Conservation (phyloP, 1,284 basidiomycete genomes). For the Flammula alnicola region DNA sequence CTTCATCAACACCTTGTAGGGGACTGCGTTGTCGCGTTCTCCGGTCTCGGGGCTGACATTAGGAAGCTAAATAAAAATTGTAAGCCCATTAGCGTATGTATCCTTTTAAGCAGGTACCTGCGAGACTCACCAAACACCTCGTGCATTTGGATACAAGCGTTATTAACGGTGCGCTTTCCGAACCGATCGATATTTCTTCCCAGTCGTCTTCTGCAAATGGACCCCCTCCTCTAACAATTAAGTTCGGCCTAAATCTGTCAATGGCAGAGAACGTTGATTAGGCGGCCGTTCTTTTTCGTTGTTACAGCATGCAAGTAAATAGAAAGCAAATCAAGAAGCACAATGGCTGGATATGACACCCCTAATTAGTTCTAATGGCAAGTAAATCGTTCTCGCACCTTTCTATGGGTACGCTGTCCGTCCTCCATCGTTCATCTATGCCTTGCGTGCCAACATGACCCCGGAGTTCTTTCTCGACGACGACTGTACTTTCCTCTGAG, state of each 20-base stretch:
- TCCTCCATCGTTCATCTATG: conserved; percentile 60
- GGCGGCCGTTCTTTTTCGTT: conserved; percentile 19
- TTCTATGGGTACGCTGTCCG: conserved; percentile 59
- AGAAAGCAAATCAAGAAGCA: background rate
- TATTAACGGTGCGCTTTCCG: conserved; percentile 43
- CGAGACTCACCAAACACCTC: conserved; percentile 68
- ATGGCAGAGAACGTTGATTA: conserved; percentile 7
- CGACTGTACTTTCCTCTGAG: conserved; percentile 64
- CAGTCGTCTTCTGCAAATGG: conserved; percentile 55
- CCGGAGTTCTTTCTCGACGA: conserved; percentile 50
- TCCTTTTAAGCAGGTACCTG: conserved; percentile 11
- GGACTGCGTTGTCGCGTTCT: conserved; percentile 70
- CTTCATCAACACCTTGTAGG: conserved; percentile 74
- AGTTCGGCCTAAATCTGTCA: conserved; percentile 73
- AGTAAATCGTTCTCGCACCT: conserved; percentile 45
- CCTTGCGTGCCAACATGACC: conserved; percentile 58
- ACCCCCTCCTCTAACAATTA: conserved; percentile 62
- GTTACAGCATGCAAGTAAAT: background rate
- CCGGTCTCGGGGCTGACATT: conserved; percentile 72
- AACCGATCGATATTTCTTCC: conserved; percentile 59
- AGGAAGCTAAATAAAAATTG: conserved; percentile 54
- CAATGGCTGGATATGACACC: background rate
- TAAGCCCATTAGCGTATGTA: background rate
- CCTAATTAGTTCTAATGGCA: conserved; percentile 2
- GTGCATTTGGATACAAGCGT: conserved; percentile 68